These are phyloP conservation scores for Pleurotus ostreatus DNA, from an alignment of 768 basidiomycete species.

Conservation along the genomic window DNA sequence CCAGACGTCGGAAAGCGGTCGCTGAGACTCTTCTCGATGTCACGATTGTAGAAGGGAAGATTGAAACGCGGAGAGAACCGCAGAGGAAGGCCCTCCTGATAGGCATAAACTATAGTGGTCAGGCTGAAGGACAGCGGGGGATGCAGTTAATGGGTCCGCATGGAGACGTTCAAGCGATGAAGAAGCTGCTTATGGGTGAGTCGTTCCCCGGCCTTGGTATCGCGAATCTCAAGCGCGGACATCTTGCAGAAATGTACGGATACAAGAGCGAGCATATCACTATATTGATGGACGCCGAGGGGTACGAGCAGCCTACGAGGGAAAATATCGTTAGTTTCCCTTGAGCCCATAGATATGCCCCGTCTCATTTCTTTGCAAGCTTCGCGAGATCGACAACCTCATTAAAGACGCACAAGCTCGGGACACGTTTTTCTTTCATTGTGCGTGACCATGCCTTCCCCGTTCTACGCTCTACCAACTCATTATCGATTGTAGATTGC, in stretches of 20 bases:
- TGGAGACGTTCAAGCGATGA: conserved; percentile 31
- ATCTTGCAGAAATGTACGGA: conserved; percentile 20
- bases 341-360: neutral
- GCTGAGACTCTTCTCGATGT: neutral
- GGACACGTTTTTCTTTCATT: conserved; percentile 37
- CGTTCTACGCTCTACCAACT: neutral
- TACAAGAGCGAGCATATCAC: conserved; percentile 24
- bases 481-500: conserved; percentile 28
- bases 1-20: neutral
- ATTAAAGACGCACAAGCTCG: conserved; percentile 26
- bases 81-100: conserved; percentile 32
- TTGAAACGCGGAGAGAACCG: neutral
- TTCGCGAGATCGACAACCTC: conserved; percentile 24
- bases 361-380: conserved; percentile 13
- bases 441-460: neutral
- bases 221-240: neutral
- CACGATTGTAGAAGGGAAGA: neutral
- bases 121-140: neutral
- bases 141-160: conserved; percentile 29
- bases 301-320: conserved; percentile 20
- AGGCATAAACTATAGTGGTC: conserved; percentile 26
- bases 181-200: conserved; percentile 32
- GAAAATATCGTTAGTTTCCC: conserved; percentile 26
- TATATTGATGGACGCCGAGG: conserved; percentile 23
- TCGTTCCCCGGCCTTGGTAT: neutral